Conservation (phyloP, 768 basidiomycete species). For the Rhizopogon roseolus region DNA sequence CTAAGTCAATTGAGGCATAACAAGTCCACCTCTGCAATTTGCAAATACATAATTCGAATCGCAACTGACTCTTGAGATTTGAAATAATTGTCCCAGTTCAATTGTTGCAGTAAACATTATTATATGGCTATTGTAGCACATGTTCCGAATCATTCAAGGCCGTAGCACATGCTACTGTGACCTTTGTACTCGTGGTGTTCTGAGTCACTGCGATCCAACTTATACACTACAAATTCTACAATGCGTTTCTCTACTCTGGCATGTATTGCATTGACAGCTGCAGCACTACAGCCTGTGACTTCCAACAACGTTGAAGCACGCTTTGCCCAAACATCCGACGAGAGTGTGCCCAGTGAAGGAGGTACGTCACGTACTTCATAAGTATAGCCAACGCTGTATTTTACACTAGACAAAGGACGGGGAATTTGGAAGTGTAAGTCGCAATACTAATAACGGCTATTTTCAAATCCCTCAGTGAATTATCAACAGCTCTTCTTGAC, state of each 20-base stretch:
- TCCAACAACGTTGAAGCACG: background rate
- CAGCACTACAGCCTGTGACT: background rate
- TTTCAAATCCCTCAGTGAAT: background rate
- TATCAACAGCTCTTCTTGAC: background rate
- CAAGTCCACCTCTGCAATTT: background rate
- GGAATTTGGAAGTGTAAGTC: background rate
- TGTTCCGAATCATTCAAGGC: too few relatives aligned
- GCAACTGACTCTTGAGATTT: too few relatives aligned
- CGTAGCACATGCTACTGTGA: too few relatives aligned
- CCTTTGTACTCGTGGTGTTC: too few relatives aligned
- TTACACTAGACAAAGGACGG: background rate
- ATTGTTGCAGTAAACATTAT: too few relatives aligned
- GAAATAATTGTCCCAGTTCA: too few relatives aligned
- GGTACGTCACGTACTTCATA: background rate
- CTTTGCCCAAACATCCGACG: too few relatives aligned
- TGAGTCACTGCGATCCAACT: too few relatives aligned
- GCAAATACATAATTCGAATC: background rate
- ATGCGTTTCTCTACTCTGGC: background rate
- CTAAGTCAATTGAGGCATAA: background rate
- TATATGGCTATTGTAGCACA: too few relatives aligned
- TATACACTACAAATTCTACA: background rate
- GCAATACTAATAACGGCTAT: too few relatives aligned
- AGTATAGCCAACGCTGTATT: background rate
- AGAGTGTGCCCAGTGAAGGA: background rate
- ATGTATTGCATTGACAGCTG: background rate